Conservation (phyloP, 192 early-diverging fungal species). For the Spizellomyces sp. region DNA sequence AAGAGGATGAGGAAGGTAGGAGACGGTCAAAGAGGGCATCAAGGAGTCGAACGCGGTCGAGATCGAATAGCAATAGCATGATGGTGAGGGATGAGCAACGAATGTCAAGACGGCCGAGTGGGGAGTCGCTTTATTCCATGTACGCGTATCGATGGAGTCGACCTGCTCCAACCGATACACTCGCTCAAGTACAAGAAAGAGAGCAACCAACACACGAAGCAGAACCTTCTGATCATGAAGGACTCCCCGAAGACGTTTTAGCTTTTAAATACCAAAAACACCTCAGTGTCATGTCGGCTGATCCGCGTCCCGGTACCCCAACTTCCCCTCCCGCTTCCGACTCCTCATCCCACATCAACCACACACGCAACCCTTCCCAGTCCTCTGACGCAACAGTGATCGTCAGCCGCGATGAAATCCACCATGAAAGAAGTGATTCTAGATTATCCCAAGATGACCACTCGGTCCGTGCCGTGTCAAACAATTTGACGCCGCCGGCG, state of each 20-base stretch:
- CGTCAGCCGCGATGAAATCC: no score
- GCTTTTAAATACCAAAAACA: background rate
- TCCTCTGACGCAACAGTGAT: no score
- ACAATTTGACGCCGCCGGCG: no score
- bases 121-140: conserved; percentile 18
- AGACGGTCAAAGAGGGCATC: background rate
- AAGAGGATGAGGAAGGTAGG: conserved; percentile 3
- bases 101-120: background rate
- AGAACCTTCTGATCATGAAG: no score
- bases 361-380: no score
- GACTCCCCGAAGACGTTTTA: background rate
- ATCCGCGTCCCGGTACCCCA: background rate
- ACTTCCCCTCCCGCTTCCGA: background rate
- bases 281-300: background rate
- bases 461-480: no score
- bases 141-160: conserved; percentile 20
- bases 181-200: no score
- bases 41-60: background rate
- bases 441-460: no score
- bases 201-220: no score
- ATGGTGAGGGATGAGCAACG: background rate
- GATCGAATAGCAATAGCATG: conserved; percentile 16
- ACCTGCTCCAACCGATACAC: background rate
- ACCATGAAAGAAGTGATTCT: no score
- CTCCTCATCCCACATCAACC: conserved; percentile 1